Conservation (phyloP, 2,329 filamentous ascomycete species). For the Calonectria pauciramosa region DNA sequence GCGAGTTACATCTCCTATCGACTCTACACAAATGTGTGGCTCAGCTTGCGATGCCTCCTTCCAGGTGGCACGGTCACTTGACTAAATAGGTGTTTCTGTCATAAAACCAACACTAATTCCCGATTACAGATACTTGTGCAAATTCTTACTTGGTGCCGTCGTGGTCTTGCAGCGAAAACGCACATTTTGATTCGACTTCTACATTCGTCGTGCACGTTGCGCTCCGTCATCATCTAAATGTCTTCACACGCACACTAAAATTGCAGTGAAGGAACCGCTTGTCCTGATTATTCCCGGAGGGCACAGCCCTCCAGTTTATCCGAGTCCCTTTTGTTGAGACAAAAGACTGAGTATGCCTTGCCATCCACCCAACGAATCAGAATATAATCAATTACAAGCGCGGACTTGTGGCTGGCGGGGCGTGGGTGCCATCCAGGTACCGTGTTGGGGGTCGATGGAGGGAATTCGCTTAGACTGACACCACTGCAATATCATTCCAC, state of each 20-base stretch:
- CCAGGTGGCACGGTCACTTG: too few relatives aligned
- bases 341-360: background rate
- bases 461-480: background rate
- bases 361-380: background rate
- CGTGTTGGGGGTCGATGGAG: background rate
- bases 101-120: too few relatives aligned
- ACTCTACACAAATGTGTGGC: background rate
- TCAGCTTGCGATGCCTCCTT: background rate
- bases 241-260: too few relatives aligned
- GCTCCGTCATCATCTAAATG: too few relatives aligned
- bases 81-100: too few relatives aligned
- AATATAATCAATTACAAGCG: background rate
- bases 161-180: too few relatives aligned
- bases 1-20: background rate
- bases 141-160: too few relatives aligned
- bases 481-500: background rate
- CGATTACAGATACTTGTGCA: too few relatives aligned
- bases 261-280: too few relatives aligned
- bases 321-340: background rate
- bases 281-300: background rate
- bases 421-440: background rate
- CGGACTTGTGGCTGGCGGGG: background rate
- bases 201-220: too few relatives aligned
- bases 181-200: too few relatives aligned
- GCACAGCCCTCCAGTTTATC: background rate